Base-by-base conservation (phyloP, 2,329 filamentous ascomycete species). In the Helicocarpus griseus region DNA sequence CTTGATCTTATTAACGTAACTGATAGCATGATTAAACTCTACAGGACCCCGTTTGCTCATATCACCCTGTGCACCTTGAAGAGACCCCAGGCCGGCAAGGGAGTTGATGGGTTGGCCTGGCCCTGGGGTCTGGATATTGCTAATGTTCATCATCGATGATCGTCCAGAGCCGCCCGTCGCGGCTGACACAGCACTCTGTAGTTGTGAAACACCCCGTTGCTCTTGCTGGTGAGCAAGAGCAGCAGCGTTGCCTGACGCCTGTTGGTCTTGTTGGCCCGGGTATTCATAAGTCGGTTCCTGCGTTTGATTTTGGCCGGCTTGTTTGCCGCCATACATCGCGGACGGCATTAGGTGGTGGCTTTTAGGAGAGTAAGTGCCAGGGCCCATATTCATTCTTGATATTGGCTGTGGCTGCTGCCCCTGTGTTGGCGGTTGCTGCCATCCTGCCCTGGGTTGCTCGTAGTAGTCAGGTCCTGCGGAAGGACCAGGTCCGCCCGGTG, bases 1-100 rank as follows among this genome's bases (percentile, higher is more conserved):
- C 84, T 98, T 98, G 63, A 98, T 98, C 73, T 98, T 98, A 67
- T 98, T 98, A 50, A 98, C 93, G 63, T 98, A 98, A 67, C 90
- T 97, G 57, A 98, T 98, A 0, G 93, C 93, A 71, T 98, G 93
- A 66, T 98, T 98, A 69, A 98, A 98, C 65, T 98, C 93, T 17
- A 98, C 93, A 1, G 93, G 93, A 0, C 90, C 91, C 51, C 90
- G 82, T 65, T 93, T 94, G 68, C 94, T 90, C 65, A 87, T 61
- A 49, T 75, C 76, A 49, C 69, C 70, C 51, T 74, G 71, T n/a
- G 66, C 68, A 24, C 69, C 74, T 72, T 69, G 78, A 72, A 68
- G 79, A 72, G 59, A 75, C 21, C 76, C 77, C 54, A 77, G 76
- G 41, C 81, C 82, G 60, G 85, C 87, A 52, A 85, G 65, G 29